Evolutionary conservation across 345 rosid species (phyloP), one percentile per base, ranked within the genome.

Genomic region (Sisymbrium irio): DNA sequence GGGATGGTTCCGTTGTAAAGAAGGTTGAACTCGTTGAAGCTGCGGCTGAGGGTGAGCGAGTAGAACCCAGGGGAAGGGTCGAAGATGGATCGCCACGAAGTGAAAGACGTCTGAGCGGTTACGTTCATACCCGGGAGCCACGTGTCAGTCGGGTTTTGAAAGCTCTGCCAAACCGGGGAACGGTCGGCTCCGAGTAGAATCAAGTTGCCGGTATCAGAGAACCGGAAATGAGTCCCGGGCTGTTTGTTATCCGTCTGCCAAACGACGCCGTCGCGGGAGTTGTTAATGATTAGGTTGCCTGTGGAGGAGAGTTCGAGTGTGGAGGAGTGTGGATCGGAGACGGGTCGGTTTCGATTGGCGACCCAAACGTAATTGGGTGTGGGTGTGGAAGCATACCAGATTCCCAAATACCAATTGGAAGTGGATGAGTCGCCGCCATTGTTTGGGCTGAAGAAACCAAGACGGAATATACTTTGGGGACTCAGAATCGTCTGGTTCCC

Each of bases 41-140:
- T 74, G 74, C 22, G 93, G 79, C 78, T 86, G 79, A 37, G 87
- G 12, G 0, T 91, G 67, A 86, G 13, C 0, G 84, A 73, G 82
- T 58, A 91, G 57, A 78, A 77, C 19, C 96, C 93, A 1, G 70
- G 55, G 0, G 90, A 83, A 46, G 93, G 97, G 47, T 91, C 91
- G n/a, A 27, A 70, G 0, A 19, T 64, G 1, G 89, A 79, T 61
- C 78, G 87, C 97, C 97, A 89, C 2, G 91, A 81, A 60, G 70
- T 71, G 37, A 87, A 62, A 9, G 41, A 54, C 4, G 79, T 82
- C 66, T 41, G 80, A 13, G 82, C 83, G 0, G 42, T 65, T 69
- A 81, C 84, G 56, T 74, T 82, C 96, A 89, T 89, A 4, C 85
- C 89, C 0, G 91, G 91, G 6, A 87, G 80, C 67, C 74, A 79